Percentiles rank a stretch among this genome's conserved stretches.
phyloP scores from a whole-genome alignment of 2,329 filamentous ascomycete species.

The Claviceps sp. region DNA sequence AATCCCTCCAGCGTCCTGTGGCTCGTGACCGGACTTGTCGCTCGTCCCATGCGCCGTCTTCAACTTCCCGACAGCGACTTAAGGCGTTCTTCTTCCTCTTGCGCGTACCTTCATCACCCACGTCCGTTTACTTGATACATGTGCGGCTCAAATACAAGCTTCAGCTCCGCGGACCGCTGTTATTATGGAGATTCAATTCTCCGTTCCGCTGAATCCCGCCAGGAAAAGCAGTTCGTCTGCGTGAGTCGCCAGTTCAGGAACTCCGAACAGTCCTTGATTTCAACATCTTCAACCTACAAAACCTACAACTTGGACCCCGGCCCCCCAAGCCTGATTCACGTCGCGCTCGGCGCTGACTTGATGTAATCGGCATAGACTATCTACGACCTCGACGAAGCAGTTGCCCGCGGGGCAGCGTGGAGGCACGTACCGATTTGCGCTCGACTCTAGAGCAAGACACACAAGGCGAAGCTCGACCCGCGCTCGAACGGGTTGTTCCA shows the following conservation, averaged over 20 bases:
- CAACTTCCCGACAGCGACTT: no score
- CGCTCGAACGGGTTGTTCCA: conserved; percentile 24
- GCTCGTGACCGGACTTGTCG: no score
- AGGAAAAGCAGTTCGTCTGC: conserved; percentile 9
- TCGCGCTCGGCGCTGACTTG: neutral
- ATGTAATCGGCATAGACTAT: neutral
- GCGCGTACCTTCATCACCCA: neutral
- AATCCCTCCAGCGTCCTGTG: no score
- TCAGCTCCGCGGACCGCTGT: neutral
- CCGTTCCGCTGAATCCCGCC: conserved; percentile 16
- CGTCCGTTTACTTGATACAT: neutral
- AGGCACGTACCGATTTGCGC: conserved; percentile 24
- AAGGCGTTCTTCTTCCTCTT: neutral
- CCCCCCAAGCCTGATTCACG: neutral
- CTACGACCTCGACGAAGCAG: neutral
- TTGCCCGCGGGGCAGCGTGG: conserved; percentile 10
- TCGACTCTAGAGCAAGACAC: conserved; percentile 23
- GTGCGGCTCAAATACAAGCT: neutral
- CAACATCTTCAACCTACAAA: neutral
- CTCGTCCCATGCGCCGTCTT: no score
- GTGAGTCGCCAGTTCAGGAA: conserved; percentile 11
- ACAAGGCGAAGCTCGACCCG: conserved; percentile 25
- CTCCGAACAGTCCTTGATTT: neutral
- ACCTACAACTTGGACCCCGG: no score
- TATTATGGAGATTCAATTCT: conserved; percentile 26